A percentile compares a stretch with the other conserved stretches of the same genome.
phyloP scores from a whole-genome alignment of 2,329 filamentous ascomycete genomes.

The Xylaria arbuscula region DNA sequence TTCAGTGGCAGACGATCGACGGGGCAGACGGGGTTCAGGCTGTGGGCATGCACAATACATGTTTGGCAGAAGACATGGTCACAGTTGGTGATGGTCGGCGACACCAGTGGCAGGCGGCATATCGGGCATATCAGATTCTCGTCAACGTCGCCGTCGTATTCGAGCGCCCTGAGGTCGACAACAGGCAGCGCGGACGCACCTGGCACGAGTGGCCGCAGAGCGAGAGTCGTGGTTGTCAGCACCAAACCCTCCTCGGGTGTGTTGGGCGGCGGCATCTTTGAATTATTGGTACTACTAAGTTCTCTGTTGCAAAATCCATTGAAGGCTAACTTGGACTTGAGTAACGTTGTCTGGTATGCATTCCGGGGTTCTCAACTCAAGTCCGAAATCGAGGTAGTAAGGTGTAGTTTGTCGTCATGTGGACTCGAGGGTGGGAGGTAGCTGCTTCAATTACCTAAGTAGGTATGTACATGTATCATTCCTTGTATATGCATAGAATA shows the following conservation, averaged over 20 bases:
- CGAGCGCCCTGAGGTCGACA: constrained; percentile 59
- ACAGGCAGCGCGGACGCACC: constrained; percentile 35
- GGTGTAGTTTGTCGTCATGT: background rate
- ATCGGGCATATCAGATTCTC: constrained; percentile 64
- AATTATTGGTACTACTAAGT: constrained; percentile 24
- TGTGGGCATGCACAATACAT: constrained; percentile 62
- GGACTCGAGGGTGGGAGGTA: background rate
- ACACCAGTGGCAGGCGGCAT: constrained; percentile 70
- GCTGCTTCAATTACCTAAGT: background rate
- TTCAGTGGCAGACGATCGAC: constrained; percentile 64
- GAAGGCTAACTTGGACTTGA: constrained; percentile 13
- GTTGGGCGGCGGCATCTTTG: constrained; percentile 51
- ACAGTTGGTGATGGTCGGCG: constrained; percentile 70
- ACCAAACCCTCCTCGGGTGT: constrained; percentile 51
- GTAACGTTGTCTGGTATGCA: constrained; percentile 3
- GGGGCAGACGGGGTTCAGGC: constrained; percentile 62
- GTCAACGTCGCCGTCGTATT: constrained; percentile 57
- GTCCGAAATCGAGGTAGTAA: background rate
- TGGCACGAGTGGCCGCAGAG: constrained; percentile 43
- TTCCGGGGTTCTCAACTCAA: constrained; percentile 5
- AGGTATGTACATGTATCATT: background rate
- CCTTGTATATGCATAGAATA: background rate
- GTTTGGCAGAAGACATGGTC: constrained; percentile 73
- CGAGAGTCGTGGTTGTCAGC: constrained; percentile 42
- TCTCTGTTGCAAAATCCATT: constrained; percentile 27